Percentiles rank a stretch among this genome's conserved stretches.
phyloP scores from a whole-genome alignment of 106 monocot species.

The Amphibolis antarctica region DNA sequence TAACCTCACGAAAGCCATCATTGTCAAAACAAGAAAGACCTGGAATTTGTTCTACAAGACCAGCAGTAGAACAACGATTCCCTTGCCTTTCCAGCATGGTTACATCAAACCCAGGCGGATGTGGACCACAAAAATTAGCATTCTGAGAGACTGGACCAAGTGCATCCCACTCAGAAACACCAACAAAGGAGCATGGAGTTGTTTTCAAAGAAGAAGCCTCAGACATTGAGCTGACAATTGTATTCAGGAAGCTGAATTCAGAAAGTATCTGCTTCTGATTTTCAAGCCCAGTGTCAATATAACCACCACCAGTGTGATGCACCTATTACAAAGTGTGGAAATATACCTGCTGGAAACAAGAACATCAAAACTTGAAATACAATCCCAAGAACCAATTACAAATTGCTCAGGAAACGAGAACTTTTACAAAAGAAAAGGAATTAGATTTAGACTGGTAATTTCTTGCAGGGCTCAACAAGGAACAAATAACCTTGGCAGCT shows the following conservation, averaged over 20 bases:
- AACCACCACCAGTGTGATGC: constrained; percentile 5
- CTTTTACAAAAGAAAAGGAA: constrained; percentile 19
- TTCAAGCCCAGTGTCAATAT: background rate
- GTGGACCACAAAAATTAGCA: constrained; percentile 9
- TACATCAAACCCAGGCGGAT: constrained; percentile 8
- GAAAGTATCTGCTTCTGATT: background rate
- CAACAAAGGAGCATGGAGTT: constrained; percentile 17
- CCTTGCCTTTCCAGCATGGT: constrained; percentile 6
- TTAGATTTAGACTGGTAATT: constrained; percentile 38
- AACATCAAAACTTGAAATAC: background rate
- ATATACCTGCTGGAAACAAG: constrained; percentile 4
- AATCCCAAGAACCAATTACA: background rate
- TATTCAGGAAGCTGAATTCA: constrained; percentile 1
- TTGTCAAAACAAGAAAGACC: constrained; percentile 9
- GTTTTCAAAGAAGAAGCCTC: constrained; percentile 19
- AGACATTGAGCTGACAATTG: constrained; percentile 1
- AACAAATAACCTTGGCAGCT: constrained; percentile 60
- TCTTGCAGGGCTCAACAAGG: constrained; percentile 53
- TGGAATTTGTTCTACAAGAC: constrained; percentile 12
- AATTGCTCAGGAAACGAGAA: constrained; percentile 7
- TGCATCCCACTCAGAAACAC: constrained; percentile 19
- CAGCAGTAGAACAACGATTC: background rate
- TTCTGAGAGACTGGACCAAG: constrained; percentile 11
- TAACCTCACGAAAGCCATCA: constrained; percentile 12
- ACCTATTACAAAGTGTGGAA: background rate